A percentile compares a stretch with the other conserved stretches of the same genome.
phyloP scores from a whole-genome alignment of 768 basidiomycete species.

The Goffeauzyma gilvescens region DNA sequence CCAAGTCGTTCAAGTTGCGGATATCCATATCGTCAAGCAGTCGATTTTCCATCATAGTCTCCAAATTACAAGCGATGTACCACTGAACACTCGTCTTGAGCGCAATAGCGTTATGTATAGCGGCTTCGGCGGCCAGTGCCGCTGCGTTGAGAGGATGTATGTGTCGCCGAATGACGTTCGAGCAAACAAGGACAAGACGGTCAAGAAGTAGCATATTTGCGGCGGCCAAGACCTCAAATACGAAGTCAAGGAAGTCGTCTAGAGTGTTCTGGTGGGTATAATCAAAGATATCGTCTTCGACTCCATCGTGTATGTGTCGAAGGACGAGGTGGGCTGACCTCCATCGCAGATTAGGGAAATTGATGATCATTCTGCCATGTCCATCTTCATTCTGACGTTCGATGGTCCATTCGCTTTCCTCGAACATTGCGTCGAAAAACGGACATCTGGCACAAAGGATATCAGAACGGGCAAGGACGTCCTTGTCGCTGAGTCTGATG shows the following conservation, averaged over 20 bases:
- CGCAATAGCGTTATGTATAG: conserved; percentile 50
- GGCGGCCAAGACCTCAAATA: conserved; percentile 67
- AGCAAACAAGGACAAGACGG: conserved; percentile 64
- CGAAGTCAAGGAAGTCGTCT: conserved; percentile 65
- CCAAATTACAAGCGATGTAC: conserved; percentile 67
- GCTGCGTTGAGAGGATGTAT: conserved; percentile 58
- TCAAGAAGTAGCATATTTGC: conserved; percentile 82
- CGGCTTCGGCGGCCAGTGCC: conserved; percentile 61
- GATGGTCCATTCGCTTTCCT: conserved; percentile 59
- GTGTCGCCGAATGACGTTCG: conserved; percentile 48
- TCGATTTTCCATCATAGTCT: conserved; percentile 60
- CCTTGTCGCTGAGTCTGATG: conserved; percentile 47
- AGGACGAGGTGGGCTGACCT: conserved; percentile 57
- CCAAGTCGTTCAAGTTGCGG: conserved; percentile 49
- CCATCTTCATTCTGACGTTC: conserved; percentile 38
- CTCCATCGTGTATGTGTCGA: conserved; percentile 56
- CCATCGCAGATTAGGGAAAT: conserved; percentile 56
- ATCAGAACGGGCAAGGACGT: conserved; percentile 48
- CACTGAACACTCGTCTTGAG: conserved; percentile 54
- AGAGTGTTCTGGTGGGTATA: conserved; percentile 45
- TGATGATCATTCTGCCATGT: conserved; percentile 43
- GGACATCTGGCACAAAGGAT: conserved; percentile 64
- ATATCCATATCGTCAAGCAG: conserved; percentile 58
- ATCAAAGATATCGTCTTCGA: conserved; percentile 50
- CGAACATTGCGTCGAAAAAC: conserved; percentile 70